phyloP scores from a whole-genome alignment of 1,284 basidiomycete genomes.

The Ustilago hordei region DNA sequence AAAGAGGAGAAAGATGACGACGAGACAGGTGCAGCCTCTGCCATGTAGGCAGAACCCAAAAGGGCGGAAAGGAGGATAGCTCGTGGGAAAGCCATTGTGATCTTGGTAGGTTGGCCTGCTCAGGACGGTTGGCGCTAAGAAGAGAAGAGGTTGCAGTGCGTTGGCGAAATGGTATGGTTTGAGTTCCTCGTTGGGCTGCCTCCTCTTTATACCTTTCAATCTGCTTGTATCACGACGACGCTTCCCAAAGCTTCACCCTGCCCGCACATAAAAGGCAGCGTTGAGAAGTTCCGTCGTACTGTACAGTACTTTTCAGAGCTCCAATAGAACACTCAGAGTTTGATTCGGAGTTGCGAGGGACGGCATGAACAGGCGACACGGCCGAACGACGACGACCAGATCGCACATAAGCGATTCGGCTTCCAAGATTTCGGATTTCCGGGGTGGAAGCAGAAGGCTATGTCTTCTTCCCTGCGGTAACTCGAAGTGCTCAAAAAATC shows the following conservation, averaged over 20 bases:
- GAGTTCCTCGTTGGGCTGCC: not conserved
- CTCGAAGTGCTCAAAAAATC: no score
- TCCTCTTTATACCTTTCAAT: not conserved
- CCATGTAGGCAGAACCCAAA: constrained; percentile 7
- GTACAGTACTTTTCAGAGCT: not conserved
- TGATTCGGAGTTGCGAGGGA: not conserved
- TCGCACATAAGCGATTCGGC: no score
- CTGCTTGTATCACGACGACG: not conserved
- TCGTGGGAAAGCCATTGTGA: constrained; percentile 19
- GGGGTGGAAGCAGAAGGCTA: no score
- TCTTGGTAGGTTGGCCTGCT: not conserved
- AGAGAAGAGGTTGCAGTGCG: not conserved
- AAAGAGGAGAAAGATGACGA: constrained; percentile 1
- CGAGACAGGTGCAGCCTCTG: constrained; percentile 11
- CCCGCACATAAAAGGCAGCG: not conserved
- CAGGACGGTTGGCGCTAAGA: not conserved
- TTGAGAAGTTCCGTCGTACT: not conserved
- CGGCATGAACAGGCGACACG: constrained; percentile 5
- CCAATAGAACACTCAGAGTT: not conserved
- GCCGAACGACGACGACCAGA: not conserved
- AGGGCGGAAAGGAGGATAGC: constrained; percentile 20
- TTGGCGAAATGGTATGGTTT: not conserved
- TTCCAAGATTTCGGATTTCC: no score
- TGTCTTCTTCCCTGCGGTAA: no score
- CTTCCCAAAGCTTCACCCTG: not conserved